Percentiles rank a stretch among this genome's conserved stretches.
These are phyloP conservation scores for Pythium aphanidermatum DNA, from an alignment of 352 stramenopile genomes.

Conservation along the genomic window DNA sequence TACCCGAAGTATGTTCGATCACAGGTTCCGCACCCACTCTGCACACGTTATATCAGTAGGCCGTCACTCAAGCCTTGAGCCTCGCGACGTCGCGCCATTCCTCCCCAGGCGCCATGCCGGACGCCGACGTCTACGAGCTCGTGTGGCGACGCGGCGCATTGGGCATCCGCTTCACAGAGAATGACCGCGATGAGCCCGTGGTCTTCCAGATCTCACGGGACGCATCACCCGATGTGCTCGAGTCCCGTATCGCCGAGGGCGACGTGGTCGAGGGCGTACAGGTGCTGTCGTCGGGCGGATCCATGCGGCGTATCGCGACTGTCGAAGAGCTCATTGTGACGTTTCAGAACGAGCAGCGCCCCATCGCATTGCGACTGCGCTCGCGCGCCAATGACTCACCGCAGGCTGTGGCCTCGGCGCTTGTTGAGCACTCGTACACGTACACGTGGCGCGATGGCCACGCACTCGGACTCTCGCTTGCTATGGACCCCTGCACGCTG, in stretches of 20 bases:
- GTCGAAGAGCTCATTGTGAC: slow-evolving; percentile 38
- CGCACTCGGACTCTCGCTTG: slow-evolving; percentile 51
- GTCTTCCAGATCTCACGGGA: slow-evolving; percentile 43
- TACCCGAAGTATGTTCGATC: no score
- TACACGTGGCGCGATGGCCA: slow-evolving; percentile 36
- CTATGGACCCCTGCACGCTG: slow-evolving; percentile 64
- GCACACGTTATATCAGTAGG: no score
- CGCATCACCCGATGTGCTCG: slow-evolving; percentile 32
- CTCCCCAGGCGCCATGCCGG: no score
- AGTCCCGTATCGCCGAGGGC: slow-evolving; percentile 35
- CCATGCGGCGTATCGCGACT: slow-evolving; percentile 21
- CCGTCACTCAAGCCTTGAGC: no score
- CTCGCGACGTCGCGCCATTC: no score
- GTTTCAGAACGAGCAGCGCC: slow-evolving; percentile 30
- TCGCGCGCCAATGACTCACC: slow-evolving; percentile 41
- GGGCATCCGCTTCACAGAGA: slow-evolving; percentile 57
- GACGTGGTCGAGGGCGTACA: slow-evolving; percentile 50
- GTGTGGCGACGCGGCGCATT: slow-evolving; percentile 40
- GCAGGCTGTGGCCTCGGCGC: slow-evolving; percentile 14
- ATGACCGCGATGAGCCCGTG: slow-evolving; percentile 45
- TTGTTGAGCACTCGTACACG: slow-evolving; percentile 28
- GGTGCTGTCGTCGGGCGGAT: slow-evolving; percentile 16
- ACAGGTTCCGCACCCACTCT: no score
- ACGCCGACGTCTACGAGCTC: slow-evolving; percentile 37
- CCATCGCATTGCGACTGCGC: slow-evolving; percentile 44